Base-by-base conservation (phyloP, 176 grass and related monocot species). In the Elaeis guineensis region DNA sequence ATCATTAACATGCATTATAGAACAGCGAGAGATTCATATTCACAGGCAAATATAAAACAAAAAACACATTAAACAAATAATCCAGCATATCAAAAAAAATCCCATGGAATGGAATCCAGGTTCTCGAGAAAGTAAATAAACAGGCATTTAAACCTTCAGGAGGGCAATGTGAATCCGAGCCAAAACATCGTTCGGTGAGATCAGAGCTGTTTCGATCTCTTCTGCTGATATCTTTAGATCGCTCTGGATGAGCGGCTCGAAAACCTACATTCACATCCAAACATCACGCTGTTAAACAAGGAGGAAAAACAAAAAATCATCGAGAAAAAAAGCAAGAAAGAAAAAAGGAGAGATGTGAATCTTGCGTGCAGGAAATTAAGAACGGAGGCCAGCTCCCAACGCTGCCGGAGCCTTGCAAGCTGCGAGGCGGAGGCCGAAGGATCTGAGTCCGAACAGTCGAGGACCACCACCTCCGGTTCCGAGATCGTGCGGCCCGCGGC, bases 371-470 rank as follows among this genome's bases (percentile, higher is more conserved):
- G 65, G 17, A 96, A 90, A 52, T 96, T 71, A 50, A 96, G 78
- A 17, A 96, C 92, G 17, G 83, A 90, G n/a, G 92, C 87, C 61
- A 97, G 70, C 71, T 97, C 86, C 92, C 92, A 97, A 1, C 84
- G 75, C 54, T 55, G 75, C 57, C 92, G 92, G 56, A n/a, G 35
- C 6, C 63, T 50, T 11, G 81, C 78, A 7, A 80, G 64, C 48
- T 81, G 73, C 7, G 35, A 6, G 0, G 52, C 18, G 0, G 23
- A 12, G 4, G 12, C 2, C 12, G 29, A 44, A 44, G 1, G 35
- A 44, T 44, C 35, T 44, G 35, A 44, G 35, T 6, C 8, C 35
- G 35, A 12, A 44, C 35, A 1, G 6, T 44, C 35, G 35, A 44
- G 35, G 14, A 44, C 9, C 35, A 44, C 35, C 35, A 12, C 35